Base-by-base conservation (phyloP, 345 rosid genomes). In the Heritiera fomes region DNA sequence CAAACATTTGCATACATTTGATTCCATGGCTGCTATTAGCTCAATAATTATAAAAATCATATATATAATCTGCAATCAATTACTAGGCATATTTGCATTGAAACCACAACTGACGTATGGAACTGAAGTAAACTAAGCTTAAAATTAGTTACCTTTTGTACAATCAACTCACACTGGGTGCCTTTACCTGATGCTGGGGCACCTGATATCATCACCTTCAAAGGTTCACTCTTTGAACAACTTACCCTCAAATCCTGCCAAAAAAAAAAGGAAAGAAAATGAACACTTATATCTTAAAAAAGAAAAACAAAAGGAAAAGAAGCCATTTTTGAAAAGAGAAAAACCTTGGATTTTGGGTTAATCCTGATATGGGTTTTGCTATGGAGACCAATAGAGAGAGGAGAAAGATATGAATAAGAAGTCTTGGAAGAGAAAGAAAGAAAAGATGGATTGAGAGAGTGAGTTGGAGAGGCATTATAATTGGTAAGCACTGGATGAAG, bases 131-230 rank as follows among this genome's bases (percentile, higher is more conserved):
- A 74, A 43, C 28, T 47, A 23, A 5, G 40, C 61, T 15, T n/a
- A 41, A 59, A 56, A 45, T 64, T 13, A 63, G 59, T 79, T 85
- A 93, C 98, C 94, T 91, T 92, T 13, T 88, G 86, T 78, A 86
- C 96, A 50, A 92, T 90, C 72, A 93, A 83, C 76, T 93, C 96
- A 77, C 98, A 91, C 79, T 93, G 99, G 76, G 99, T 90, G 67
- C 99, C 96, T 86, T 93, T 95, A 58, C 99, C 98, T 1, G 94
- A 95, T 9, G 97, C 97, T 0, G 98, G 95, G 41, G 98, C 98
- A 47, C 99, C 98, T 0, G 96, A 93, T 75, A 95, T 93, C 95
- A 95, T 95, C 75, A 95, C 97, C 84, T 91, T 93, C 83, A 95
- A 52, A 0, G 98, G 91, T 83, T 91, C 89, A 41, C 50, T 62